These are phyloP conservation scores for Primulina tabacum DNA, from an alignment of 257 asterid genomes.

Conservation along the genomic window DNA sequence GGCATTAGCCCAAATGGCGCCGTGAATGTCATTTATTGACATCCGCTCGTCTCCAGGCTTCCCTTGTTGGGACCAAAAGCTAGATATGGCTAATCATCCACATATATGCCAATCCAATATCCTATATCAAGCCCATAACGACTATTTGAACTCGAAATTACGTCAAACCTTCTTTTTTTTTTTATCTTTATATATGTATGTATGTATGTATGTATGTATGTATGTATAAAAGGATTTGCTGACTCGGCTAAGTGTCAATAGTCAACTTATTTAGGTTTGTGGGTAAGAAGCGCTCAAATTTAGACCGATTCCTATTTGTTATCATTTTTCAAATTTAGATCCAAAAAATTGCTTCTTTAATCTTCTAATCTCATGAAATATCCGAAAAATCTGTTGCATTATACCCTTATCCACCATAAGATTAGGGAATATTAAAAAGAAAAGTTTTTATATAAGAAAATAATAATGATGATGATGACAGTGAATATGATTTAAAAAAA, in stretches of 20 bases:
- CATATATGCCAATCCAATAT: no score
- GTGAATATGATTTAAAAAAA: no score
- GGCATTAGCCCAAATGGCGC: no score
- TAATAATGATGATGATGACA: background rate
- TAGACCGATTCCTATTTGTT: background rate
- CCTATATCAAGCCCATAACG: no score
- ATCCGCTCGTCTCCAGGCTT: no score
- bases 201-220: no score
- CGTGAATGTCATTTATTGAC: no score
- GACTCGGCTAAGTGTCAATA: slow-evolving; percentile 35
- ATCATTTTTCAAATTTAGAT: background rate
- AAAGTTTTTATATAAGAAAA: background rate
- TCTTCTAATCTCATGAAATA: background rate
- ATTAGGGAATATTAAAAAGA: background rate
- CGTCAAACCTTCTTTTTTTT: no score
- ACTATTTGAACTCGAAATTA: no score
- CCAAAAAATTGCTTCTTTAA: background rate
- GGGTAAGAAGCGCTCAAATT: slow-evolving; percentile 26
- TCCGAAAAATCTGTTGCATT: background rate
- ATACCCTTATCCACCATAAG: background rate
- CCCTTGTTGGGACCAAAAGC: no score
- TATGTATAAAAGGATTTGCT: slow-evolving; percentile 13
- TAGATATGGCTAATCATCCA: no score
- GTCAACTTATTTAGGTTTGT: slow-evolving; percentile 1
- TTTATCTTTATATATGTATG: no score